These are phyloP conservation scores for Suillus alpinus DNA, from an alignment of 768 basidiomycete species.

Conservation along the genomic window DNA sequence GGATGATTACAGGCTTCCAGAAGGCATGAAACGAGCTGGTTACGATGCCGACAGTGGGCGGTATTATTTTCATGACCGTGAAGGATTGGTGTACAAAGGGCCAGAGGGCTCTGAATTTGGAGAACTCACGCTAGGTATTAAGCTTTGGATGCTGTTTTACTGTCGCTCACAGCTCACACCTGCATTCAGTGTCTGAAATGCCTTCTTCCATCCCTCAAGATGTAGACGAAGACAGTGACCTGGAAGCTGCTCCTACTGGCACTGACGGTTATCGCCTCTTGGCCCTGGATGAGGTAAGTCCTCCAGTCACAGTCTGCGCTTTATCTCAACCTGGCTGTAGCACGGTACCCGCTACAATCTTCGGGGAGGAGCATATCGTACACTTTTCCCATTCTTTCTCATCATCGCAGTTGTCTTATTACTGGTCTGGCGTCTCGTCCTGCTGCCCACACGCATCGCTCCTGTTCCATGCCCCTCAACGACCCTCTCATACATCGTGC, in stretches of 20 bases:
- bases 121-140: slow-evolving; percentile 40
- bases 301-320: slow-evolving; percentile 13
- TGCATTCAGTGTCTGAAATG: slow-evolving; percentile 27
- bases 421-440: slow-evolving; percentile 60
- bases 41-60: slow-evolving; percentile 71
- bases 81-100: slow-evolving; percentile 55
- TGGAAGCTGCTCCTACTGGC: slow-evolving; percentile 55
- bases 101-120: slow-evolving; percentile 63
- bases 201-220: slow-evolving; percentile 25
- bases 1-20: slow-evolving; percentile 54
- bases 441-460: slow-evolving; percentile 30
- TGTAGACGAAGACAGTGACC: slow-evolving; percentile 37
- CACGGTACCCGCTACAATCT: slow-evolving; percentile 28
- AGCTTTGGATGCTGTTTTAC: background rate
- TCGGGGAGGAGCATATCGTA: slow-evolving; percentile 49
- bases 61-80: slow-evolving; percentile 60
- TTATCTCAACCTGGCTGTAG: slow-evolving; percentile 27
- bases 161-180: background rate
- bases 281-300: slow-evolving; percentile 46
- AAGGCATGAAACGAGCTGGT: slow-evolving; percentile 61
- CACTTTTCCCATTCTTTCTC: slow-evolving; percentile 72
- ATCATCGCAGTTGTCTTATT: slow-evolving; percentile 61
- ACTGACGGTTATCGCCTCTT: slow-evolving; percentile 58
- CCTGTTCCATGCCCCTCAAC: slow-evolving; percentile 34
- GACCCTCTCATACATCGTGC: slow-evolving; percentile 42